phyloP scores from a whole-genome alignment of 257 asterid genomes.

The Agastache rugosa region DNA sequence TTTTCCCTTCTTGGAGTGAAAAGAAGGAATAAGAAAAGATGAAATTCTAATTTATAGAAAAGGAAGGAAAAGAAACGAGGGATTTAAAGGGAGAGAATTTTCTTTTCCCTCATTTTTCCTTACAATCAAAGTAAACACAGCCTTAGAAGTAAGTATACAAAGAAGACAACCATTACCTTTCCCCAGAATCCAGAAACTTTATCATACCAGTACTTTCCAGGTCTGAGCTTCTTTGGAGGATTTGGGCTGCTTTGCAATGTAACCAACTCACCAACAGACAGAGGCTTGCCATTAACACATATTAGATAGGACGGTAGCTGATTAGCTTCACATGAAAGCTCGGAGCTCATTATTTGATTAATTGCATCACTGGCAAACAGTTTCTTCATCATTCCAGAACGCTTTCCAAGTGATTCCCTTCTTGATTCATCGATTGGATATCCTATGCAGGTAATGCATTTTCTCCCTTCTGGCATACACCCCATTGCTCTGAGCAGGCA shows the following conservation, averaged over 20 bases:
- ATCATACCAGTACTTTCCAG: constrained; percentile 94
- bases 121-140: no score
- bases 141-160: not conserved
- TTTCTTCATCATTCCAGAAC: constrained; percentile 69
- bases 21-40: no score
- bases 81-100: no score
- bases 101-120: no score
- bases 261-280: constrained; percentile 64
- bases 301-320: constrained; percentile 72
- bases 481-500: constrained; percentile 96
- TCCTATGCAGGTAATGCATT: constrained; percentile 79
- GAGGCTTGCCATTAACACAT: constrained; percentile 61
- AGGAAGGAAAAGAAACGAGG: no score
- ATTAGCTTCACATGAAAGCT: constrained; percentile 66
- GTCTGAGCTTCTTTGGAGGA: constrained; percentile 89
- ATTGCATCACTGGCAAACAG: constrained; percentile 51
- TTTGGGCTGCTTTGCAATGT: constrained; percentile 62
- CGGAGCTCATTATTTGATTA: constrained; percentile 59
- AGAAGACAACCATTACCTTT: constrained; percentile 57
- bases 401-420: constrained; percentile 69
- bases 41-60: no score
- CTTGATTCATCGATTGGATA: constrained; percentile 66
- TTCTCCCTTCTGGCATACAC: constrained; percentile 94
- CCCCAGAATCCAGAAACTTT: constrained; percentile 98
- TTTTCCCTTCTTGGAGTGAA: no score